phyloP scores from a whole-genome alignment of 2,329 filamentous ascomycete genomes.

The Fusarium heterosporum region DNA sequence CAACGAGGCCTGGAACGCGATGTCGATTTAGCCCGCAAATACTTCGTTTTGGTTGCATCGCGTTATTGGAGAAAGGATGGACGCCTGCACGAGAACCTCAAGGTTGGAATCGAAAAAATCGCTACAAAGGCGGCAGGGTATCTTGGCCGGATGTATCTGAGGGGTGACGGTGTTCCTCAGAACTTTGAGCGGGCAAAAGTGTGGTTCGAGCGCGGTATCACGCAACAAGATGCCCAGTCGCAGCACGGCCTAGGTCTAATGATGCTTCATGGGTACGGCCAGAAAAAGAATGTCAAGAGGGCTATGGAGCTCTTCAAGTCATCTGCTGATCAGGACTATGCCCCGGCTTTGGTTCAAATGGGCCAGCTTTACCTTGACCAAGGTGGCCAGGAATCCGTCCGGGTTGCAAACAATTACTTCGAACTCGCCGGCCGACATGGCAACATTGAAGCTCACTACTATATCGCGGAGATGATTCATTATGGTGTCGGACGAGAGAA shows the following conservation, averaged over 20 bases:
- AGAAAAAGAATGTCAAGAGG: slow-evolving; percentile 74
- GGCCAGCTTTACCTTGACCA: slow-evolving; percentile 89
- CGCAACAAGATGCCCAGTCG: slow-evolving; percentile 81
- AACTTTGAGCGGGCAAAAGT: slow-evolving; percentile 79
- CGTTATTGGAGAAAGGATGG: slow-evolving; percentile 86
- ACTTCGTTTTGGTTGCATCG: slow-evolving; percentile 83
- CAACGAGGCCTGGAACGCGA: slow-evolving; percentile 80
- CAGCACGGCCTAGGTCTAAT: slow-evolving; percentile 88
- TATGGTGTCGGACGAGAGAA: slow-evolving; percentile 83
- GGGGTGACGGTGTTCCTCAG: slow-evolving; percentile 85
- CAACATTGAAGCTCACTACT: slow-evolving; percentile 91
- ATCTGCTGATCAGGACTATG: slow-evolving; percentile 84
- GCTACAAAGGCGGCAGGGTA: slow-evolving; percentile 88
- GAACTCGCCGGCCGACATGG: slow-evolving; percentile 85
- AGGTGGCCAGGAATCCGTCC: slow-evolving; percentile 75
- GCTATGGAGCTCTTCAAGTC: slow-evolving; percentile 82
- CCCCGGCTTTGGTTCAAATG: slow-evolving; percentile 83
- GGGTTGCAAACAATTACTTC: slow-evolving; percentile 85
- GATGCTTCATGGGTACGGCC: slow-evolving; percentile 81
- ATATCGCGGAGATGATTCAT: slow-evolving; percentile 87
- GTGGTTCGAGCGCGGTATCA: slow-evolving; percentile 86
- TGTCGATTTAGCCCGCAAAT: slow-evolving; percentile 77
- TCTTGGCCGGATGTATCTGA: slow-evolving; percentile 88
- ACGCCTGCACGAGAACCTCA: slow-evolving; percentile 76
- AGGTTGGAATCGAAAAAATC: slow-evolving; percentile 78